Conservation (phyloP, 2,329 filamentous ascomycete species). For the Monosporascus sp. region DNA sequence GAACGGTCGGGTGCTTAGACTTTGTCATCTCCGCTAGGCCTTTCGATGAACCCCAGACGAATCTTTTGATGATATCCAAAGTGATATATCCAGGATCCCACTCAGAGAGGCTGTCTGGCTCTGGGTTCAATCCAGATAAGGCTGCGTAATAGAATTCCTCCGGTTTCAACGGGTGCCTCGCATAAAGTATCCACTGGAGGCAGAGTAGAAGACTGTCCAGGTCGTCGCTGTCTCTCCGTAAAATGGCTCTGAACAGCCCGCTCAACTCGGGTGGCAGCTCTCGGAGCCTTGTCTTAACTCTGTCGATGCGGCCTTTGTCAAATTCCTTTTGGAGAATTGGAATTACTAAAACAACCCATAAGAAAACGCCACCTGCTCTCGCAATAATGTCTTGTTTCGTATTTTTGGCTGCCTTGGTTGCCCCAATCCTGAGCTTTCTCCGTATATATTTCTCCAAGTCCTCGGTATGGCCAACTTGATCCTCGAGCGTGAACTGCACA, state of each 20-base stretch:
- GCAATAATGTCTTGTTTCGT: conserved; percentile 23
- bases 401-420: conserved; percentile 3
- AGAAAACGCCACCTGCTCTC: conserved; percentile 37
- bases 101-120: conserved; percentile 9
- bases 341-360: conserved; percentile 38
- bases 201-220: conserved; percentile 37
- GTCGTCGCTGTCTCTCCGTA: conserved; percentile 40
- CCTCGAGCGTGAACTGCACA: conserved; percentile 20
- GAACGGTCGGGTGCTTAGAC: conserved; percentile 28
- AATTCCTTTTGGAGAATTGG: conserved; percentile 32
- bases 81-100: conserved; percentile 18
- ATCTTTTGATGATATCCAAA: conserved; percentile 22
- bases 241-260: conserved; percentile 47
- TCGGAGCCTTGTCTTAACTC: conserved; percentile 22
- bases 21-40: conserved; percentile 42
- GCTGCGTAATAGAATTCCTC: conserved; percentile 43
- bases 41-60: conserved; percentile 40
- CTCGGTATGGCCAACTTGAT: conserved; percentile 14
- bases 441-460: conserved; percentile 26
- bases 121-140: conserved; percentile 17
- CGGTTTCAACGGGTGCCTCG: conserved; percentile 35
- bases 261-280: conserved; percentile 35
- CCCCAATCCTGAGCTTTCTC: conserved; percentile 19
- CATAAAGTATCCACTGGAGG: conserved; percentile 49
- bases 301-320: conserved; percentile 18